Base-by-base conservation (phyloP, 306 rosid genomes). In the Sicyos edulis region DNA sequence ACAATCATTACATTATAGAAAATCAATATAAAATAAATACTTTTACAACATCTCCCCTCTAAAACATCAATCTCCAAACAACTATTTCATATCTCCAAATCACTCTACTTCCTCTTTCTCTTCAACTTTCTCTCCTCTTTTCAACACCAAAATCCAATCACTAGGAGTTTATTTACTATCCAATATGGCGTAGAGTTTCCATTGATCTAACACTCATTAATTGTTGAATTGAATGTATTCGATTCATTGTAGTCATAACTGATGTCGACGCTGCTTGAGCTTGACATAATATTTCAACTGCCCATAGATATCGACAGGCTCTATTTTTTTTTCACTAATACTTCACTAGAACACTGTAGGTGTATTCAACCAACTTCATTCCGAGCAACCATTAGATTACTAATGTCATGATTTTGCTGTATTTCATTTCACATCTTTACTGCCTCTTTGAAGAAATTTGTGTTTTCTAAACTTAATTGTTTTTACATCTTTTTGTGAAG, bases 351-450 rank as follows among this genome's bases (percentile, higher is more conserved):
- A 10, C 34, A 24, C 21, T 29, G 45, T 60, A 24, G 20, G 29
- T 65, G 19, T n/a, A 47, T 47, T 42, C 32, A 20, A 65, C 29
- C 49, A 65, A 65, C 54, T 44, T 44, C 54, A 11, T 44, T 21
- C 71, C 1, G 54, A 42, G n/a, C 34, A 65, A 44, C 71, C 32
- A 12, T 45, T 19, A 66, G 19, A 13, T 44, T 66, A 44, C 32
- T 66, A 3, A 21, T 67, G 56, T 49, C 72, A 68, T 24, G 7
- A 22, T 47, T 26, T 49, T 47, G 7, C 20, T 60, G 40, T 12
- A 22, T 40, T 66, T 32, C 72, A 66, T 45, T 45, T 66, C 72
- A 45, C 34, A 12, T 66, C 37, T 66, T 66, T 20, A 45, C 54
- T 66, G 20, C 53, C 37, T 66, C 72, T 17, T 20, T 7, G 34